Evolutionary conservation across 306 rosid species (phyloP).

Genomic region (Ammopiptanthus mongolicus): DNA sequence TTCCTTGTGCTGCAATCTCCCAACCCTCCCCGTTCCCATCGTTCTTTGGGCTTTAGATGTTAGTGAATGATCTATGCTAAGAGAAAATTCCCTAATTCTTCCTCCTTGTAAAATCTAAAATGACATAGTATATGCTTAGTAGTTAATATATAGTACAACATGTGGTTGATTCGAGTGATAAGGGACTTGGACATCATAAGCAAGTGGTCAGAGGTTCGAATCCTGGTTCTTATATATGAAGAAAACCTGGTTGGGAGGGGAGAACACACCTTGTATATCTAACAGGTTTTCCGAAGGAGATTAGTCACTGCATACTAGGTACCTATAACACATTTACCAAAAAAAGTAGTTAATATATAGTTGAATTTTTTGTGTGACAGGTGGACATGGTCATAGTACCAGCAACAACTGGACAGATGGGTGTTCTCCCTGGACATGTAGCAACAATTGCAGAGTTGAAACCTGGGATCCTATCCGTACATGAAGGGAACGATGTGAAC

Average conservation of each 20-base stretch:
- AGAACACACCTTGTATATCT: too few relatives aligned
- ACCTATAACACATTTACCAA: too few relatives aligned
- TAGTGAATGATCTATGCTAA: not conserved
- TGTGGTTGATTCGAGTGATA: too few relatives aligned
- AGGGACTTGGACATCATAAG: too few relatives aligned
- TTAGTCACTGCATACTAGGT: too few relatives aligned
- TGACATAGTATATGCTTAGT: not conserved
- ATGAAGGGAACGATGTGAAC: slow-evolving; percentile 64
- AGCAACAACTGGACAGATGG: slow-evolving; percentile 96
- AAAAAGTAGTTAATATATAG: too few relatives aligned
- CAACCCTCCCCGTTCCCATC: not conserved
- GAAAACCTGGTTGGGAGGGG: too few relatives aligned
- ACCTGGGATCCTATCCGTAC: slow-evolving; percentile 85
- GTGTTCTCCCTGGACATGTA: slow-evolving; percentile 99
- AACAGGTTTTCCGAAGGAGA: too few relatives aligned
- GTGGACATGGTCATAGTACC: slow-evolving; percentile 97
- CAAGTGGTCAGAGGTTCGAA: too few relatives aligned
- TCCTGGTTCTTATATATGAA: too few relatives aligned
- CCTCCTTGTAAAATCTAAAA: not conserved
- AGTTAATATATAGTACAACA: too few relatives aligned
- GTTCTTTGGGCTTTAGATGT: not conserved
- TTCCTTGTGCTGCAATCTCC: not conserved
- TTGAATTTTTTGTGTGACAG: slow-evolving; percentile 32
- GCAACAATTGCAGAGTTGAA: slow-evolving; percentile 96
- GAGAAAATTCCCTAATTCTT: not conserved